Evolutionary conservation across 495 filamentous ascomycete genomes (phyloP), one percentile per base, ranked within the genome.

Genomic region (Astrocystis sublimbata): DNA sequence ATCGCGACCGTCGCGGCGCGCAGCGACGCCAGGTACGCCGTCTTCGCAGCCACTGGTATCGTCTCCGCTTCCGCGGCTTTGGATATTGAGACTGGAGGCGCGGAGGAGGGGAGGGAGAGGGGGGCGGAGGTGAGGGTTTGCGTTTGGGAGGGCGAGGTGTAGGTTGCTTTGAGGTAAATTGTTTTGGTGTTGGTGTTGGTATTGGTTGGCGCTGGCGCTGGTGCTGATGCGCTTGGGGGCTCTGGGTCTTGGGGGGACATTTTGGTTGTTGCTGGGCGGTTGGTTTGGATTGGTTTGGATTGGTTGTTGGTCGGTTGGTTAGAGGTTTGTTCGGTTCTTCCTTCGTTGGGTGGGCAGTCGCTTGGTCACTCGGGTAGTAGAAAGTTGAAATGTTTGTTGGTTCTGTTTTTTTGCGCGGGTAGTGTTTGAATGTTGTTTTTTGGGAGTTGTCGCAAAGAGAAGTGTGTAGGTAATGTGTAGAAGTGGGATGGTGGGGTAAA

Each of bases 11-110:
- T 79, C 1, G 85, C 80, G 9, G 78, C 69, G n/a, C 89, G 86
- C 2, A 97, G 82, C 5, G 79, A 76, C 26, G 74, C 62, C 30
- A 98, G 83, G 71, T 94, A 92, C 2, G 79, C 73, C 2, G 83
- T 85, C 64, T 91, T 91, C 23, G 76, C 74, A 15, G 78, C 70
- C n/a, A 80, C 56, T 5, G 65, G 3, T 3, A 17, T 45, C 2
- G 6, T 12, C 2, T 12, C 19, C n/a, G n/a, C 5, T 45, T 28
- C n/a, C 61, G 60, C 65, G 71, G 10, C 8, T n/a, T n/a, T n/a
- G n/a, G n/a, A n/a, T n/a, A 43, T 57, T 15, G 59, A 57, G 33
- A 13, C 13, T 46, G 65, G 19, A 3, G 45, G 12, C 54, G 64
- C 63, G 46, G 79, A 64, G 2, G 76, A 58, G 9, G 70, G 33